Evolutionary conservation across 2,329 filamentous ascomycete genomes (phyloP), one percentile per base, ranked within the genome.

Genomic region (Metarhizium anisopliae): DNA sequence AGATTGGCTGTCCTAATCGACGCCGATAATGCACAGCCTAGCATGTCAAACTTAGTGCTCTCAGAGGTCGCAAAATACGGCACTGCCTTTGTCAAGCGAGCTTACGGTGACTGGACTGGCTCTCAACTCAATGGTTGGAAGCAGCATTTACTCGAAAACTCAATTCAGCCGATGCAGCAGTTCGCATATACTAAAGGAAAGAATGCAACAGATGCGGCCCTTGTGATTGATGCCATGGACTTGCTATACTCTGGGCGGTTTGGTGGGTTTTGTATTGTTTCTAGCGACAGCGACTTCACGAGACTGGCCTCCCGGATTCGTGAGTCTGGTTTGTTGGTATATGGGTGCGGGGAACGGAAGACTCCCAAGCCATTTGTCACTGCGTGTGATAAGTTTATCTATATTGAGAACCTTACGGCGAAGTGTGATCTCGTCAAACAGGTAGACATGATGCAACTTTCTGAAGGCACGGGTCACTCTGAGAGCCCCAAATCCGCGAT

Each of bases 211-310:
- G 69, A 70, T 47, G 59, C 64, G 0, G 68, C 69, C 49, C 68
- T 70, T 67, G 63, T 71, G 2, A 71, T 72, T 42, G 69, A 72
- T 47, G 69, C 69, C 35, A 72, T 72, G 69, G 69, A 72, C 55
- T 60, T 72, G 11, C 55, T 71, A 1, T 69, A 71, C 51, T 59
- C 67, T 0, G 60, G 62, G 38, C 61, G 61, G 3, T 69, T 69
- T 35, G 64, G 67, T 71, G n/a, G n/a, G n/a, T n/a, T 71, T 52
- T 70, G 68, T 6, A 58, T 69, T 36, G 62, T 70, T 1, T 70
- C 68, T 0, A 70, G 67, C 54, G 67, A 70, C 52, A 70, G 68
- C 55, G 69, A 71, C 57, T 71, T 71, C 20, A 70, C 68, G 4
- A 61, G 68, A 0, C 61, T 72, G 0, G 69, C 69, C 1, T 64